phyloP scores from a whole-genome alignment of 2,329 filamentous ascomycete species.

The Magnaporthiopsis incrustans region DNA sequence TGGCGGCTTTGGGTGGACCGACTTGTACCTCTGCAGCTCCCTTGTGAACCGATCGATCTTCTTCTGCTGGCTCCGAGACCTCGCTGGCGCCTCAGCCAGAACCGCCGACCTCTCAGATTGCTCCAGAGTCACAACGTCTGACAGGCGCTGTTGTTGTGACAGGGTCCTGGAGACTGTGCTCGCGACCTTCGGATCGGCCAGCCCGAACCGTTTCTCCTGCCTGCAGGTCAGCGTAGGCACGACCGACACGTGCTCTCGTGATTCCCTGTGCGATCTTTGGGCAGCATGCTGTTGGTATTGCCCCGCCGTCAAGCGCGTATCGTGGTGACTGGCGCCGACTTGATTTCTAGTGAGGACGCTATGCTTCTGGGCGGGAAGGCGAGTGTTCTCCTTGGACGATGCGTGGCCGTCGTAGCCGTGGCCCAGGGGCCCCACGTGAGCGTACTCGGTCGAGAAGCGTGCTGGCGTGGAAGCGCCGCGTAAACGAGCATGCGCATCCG shows the following conservation, averaged over 20 bases:
- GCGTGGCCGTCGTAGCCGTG: conserved; percentile 6
- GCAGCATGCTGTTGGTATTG: background rate
- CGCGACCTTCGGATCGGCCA: conserved; percentile 31
- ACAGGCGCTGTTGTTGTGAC: conserved; percentile 35
- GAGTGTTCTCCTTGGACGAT: background rate
- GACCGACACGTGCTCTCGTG: background rate
- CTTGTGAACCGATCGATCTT: conserved; percentile 32
- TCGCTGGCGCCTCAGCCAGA: conserved; percentile 21
- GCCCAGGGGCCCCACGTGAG: conserved; percentile 10
- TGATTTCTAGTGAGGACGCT: conserved; percentile 1
- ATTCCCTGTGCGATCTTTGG: background rate
- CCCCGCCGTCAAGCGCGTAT: background rate
- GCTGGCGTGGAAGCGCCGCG: background rate
- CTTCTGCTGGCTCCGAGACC: conserved; percentile 34
- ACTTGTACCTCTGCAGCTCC: conserved; percentile 32
- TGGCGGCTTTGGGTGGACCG: conserved; percentile 28
- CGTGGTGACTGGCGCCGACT: background rate
- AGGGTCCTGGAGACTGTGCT: conserved; percentile 37
- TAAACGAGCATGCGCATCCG: background rate
- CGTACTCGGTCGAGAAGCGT: conserved; percentile 8
- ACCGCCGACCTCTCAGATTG: conserved; percentile 10
- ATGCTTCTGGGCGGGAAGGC: background rate
- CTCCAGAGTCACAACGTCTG: conserved; percentile 22
- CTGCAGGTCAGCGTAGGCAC: conserved; percentile 8
- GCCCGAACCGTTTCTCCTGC: conserved; percentile 22